Conservation (phyloP, 805 yeast species). For the Candida wancherniae region DNA sequence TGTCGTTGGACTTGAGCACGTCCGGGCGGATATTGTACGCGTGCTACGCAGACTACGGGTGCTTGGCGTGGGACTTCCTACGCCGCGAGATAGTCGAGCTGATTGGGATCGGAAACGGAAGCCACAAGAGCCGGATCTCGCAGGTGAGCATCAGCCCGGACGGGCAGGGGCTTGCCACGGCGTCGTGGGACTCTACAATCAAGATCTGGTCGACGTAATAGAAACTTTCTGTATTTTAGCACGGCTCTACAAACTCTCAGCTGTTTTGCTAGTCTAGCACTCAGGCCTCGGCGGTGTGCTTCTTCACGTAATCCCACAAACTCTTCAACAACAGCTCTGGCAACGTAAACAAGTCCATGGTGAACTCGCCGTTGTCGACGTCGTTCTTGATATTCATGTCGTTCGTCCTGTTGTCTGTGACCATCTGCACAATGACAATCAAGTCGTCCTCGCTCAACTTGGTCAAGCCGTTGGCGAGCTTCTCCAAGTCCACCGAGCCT, state of each 20-base stretch:
- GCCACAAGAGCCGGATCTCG: slow-evolving; percentile 55
- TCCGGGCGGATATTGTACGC: slow-evolving; percentile 73
- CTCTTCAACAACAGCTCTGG: slow-evolving; percentile 89
- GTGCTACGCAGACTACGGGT: slow-evolving; percentile 71
- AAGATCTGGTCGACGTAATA: slow-evolving; percentile 51
- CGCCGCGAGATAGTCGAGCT: slow-evolving; percentile 61
- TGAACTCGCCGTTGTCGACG: slow-evolving; percentile 94
- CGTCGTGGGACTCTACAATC: slow-evolving; percentile 75
- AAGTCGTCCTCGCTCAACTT: slow-evolving; percentile 88
- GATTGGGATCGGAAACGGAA: slow-evolving; percentile 44
- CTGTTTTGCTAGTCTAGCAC: too few relatives aligned
- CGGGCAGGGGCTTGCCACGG: slow-evolving; percentile 73
- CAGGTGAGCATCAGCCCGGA: slow-evolving; percentile 65
- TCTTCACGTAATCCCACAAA: slow-evolving; percentile 90
- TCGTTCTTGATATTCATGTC: slow-evolving; percentile 96
- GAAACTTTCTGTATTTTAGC: too few relatives aligned
- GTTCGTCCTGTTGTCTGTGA: slow-evolving; percentile 88
- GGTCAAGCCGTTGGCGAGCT: slow-evolving; percentile 83
- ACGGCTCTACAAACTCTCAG: too few relatives aligned
- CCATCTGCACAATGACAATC: slow-evolving; percentile 94
- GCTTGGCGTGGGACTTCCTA: slow-evolving; percentile 73
- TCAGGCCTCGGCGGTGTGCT: slow-evolving; percentile 41
- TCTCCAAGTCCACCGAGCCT: slow-evolving; percentile 82
- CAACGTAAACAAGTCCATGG: slow-evolving; percentile 89
- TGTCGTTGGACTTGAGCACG: slow-evolving; percentile 64